These are phyloP conservation scores for Crithidia thermophila DNA, from an alignment of 208 protist genomes.

Conservation along the genomic window DNA sequence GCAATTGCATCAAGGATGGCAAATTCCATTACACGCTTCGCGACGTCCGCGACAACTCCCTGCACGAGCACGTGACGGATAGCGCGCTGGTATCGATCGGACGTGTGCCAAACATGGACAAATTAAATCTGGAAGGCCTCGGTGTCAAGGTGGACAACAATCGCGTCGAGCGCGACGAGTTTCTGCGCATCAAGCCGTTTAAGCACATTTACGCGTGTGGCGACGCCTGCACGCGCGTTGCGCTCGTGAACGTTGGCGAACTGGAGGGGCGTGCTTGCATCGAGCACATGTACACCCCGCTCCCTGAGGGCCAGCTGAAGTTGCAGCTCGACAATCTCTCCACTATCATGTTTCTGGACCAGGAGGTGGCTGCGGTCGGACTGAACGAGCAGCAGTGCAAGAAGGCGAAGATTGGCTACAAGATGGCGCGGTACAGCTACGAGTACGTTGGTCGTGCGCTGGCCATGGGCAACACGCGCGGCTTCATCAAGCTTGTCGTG, in stretches of 20 bases:
- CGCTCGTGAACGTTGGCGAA: conserved; percentile 89
- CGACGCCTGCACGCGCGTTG: conserved; percentile 74
- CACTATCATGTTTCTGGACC: conserved; percentile 94
- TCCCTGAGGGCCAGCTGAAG: conserved; percentile 70
- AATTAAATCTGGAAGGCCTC: conserved; percentile 64
- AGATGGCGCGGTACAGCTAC: conserved; percentile 89
- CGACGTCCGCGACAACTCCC: conserved; percentile 47
- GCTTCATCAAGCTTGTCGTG: conserved; percentile 93
- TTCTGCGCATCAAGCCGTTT: conserved; percentile 63
- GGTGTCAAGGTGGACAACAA: conserved; percentile 50
- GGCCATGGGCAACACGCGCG: conserved; percentile 86
- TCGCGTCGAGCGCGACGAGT: conserved; percentile 55
- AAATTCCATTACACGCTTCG: conserved; percentile 82
- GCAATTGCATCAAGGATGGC: conserved; percentile 64
- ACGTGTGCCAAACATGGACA: conserved; percentile 64
- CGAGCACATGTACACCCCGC: conserved; percentile 83
- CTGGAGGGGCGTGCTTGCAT: conserved; percentile 77
- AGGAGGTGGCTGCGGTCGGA: conserved; percentile 87
- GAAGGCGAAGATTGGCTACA: conserved; percentile 78
- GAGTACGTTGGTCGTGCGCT: conserved; percentile 84
- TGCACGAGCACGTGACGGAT: conserved; percentile 66
- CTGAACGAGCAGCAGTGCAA: conserved; percentile 89
- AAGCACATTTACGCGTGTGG: conserved; percentile 91
- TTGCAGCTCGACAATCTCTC: conserved; percentile 86
- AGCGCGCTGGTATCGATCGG: conserved; percentile 90